Conservation (phyloP, 257 asterid species). For the Penstemon newberryi region DNA sequence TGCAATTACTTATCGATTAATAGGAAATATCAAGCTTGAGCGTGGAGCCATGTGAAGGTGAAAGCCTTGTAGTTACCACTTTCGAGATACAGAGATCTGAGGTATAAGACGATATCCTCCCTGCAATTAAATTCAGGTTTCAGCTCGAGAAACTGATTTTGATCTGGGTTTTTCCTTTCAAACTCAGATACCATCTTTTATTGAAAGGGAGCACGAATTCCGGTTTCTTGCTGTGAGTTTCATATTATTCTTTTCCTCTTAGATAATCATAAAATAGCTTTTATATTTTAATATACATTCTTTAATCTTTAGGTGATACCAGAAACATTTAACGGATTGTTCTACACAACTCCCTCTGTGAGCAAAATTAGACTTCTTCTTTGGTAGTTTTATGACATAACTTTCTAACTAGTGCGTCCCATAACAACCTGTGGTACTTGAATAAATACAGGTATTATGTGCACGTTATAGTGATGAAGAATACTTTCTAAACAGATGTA, state of each 20-base stretch:
- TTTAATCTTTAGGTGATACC: slow-evolving; percentile 61
- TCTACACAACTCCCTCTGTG: slow-evolving; percentile 72
- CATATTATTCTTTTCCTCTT: not conserved
- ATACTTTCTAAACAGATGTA: slow-evolving; percentile 72
- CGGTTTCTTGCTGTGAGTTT: slow-evolving; percentile 87
- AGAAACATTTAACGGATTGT: slow-evolving; percentile 79
- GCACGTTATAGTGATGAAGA: slow-evolving; percentile 79
- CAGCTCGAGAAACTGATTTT: slow-evolving; percentile 23
- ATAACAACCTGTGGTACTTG: not conserved
- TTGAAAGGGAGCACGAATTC: slow-evolving; percentile 97
- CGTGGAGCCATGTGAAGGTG: slow-evolving; percentile 82
- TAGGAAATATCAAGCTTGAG: slow-evolving; percentile 98
- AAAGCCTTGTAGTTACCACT: slow-evolving; percentile 67
- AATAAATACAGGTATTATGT: slow-evolving; percentile 23
- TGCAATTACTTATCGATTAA: slow-evolving; percentile 13
- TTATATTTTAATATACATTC: not conserved
- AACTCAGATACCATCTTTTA: slow-evolving; percentile 78
- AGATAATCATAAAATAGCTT: too few species aligned
- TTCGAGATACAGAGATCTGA: slow-evolving; percentile 88
- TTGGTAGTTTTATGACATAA: not conserved
- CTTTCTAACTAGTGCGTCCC: not conserved
- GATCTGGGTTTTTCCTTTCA: slow-evolving; percentile 30
- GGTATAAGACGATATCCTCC: slow-evolving; percentile 46
- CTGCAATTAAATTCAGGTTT: slow-evolving; percentile 9
- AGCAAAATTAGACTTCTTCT: slow-evolving; percentile 10